These are phyloP conservation scores for Citrus trifoliata DNA, from an alignment of 345 rosid genomes.

Conservation along the genomic window DNA sequence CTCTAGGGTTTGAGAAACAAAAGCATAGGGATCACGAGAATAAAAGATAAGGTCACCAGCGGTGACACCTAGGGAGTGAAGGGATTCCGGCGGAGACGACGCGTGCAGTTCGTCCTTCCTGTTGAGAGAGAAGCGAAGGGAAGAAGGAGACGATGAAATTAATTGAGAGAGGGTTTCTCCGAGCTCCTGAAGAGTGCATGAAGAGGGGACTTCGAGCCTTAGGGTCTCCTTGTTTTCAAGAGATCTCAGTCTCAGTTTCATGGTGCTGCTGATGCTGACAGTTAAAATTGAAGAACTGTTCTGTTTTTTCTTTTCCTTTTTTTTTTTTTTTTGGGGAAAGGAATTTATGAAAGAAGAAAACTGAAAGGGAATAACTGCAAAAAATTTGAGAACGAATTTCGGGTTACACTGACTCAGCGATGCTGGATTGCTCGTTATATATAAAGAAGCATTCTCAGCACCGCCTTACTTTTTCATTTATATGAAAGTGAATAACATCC, in stretches of 20 bases:
- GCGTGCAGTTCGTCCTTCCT: conserved; percentile 54
- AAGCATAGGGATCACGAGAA: conserved; percentile 34
- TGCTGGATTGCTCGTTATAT: too few species aligned
- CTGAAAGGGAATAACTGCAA: too few species aligned
- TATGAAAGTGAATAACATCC: too few species aligned
- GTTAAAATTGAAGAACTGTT: neutral
- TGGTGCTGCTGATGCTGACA: conserved; percentile 1
- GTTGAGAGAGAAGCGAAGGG: conserved; percentile 64
- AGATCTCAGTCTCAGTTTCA: conserved; percentile 67
- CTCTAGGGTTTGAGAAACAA: neutral
- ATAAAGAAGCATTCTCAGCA: too few species aligned
- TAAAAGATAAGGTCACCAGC: conserved; percentile 70
- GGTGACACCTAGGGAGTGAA: conserved; percentile 58
- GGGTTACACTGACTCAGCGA: too few species aligned
- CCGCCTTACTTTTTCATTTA: too few species aligned
- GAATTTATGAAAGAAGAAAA: too few species aligned
- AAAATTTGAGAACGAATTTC: too few species aligned
- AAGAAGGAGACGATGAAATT: conserved; percentile 20
- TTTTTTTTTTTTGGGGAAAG: too few species aligned
- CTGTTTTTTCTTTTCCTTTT: too few species aligned
- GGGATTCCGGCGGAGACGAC: conserved; percentile 39
- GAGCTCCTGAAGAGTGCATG: conserved; percentile 38
- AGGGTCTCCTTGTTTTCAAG: conserved; percentile 48
- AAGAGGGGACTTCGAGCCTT: conserved; percentile 44
- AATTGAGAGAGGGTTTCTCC: conserved; percentile 26